Evolutionary conservation across 1,284 basidiomycete species (phyloP), one percentile per base, ranked within the genome.

Genomic region (Earliella scabrosa): DNA sequence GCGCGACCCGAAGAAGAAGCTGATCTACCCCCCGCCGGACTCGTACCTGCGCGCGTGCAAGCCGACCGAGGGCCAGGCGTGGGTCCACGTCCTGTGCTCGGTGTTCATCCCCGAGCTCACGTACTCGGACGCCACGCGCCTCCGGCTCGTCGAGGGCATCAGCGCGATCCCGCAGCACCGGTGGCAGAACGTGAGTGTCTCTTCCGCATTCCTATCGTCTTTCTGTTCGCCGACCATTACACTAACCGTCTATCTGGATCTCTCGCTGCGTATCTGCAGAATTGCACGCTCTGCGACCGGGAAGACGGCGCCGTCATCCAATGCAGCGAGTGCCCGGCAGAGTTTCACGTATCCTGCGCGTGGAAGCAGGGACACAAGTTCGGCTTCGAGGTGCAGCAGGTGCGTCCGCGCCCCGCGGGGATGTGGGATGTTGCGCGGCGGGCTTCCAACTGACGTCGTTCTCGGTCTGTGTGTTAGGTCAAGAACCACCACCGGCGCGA

Each of bases 61-160:
- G 71, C 93, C 93, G 4, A 98, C 96, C 0, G 97, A 98, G 75
- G 91, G 93, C 24, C 90, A 92, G 72, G 92, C 93, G 59, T 98
- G 95, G 93, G 88, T 88, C 1, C 97, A 99, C 70, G 78, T 95
- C 20, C 72, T 98, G 1, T 98, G 97, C 74, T 85, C 95, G 1
- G 84, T 92, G 1, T 98, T 95, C 75, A 85, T 88, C 29, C 89
- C 90, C 3, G 95, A 97, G 66, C 77, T 96, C 7, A 79, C 78
- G 18, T 97, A 90, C 71, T 89, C 90, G 21, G 88, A 95, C 70
- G 81, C 90, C 0, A 66, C 75, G 11, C 81, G 82, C 43, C 77
- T 97, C 50, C 86, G 88, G 46, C 74, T 87, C 13, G 91, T 94
- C 13, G 97, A 98, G 73, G 94, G 93, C n/a, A 82, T 96, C 48